Evolutionary conservation across 176 grass and related monocot genomes (phyloP).

Genomic region (Pontederia crassipes): DNA sequence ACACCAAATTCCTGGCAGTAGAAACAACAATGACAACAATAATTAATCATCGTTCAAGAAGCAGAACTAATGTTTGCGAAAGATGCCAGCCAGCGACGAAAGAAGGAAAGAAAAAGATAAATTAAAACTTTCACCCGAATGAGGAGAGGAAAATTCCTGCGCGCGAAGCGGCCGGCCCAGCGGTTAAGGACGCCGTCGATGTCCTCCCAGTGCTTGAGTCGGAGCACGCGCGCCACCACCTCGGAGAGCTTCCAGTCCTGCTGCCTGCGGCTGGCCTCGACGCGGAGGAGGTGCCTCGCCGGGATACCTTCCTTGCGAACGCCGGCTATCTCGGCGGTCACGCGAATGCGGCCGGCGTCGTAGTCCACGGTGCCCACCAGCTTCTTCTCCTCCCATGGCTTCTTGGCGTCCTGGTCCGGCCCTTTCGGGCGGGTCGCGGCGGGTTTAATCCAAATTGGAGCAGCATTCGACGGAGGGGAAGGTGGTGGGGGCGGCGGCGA

Average conservation of each 20-base stretch:
- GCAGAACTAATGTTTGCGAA: background rate
- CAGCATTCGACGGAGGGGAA: no score
- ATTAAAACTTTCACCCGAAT: conserved; percentile 34
- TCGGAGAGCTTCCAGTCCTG: conserved; percentile 77
- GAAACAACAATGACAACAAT: no score
- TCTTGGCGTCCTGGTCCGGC: background rate
- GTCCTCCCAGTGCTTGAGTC: conserved; percentile 42
- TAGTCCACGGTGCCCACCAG: conserved; percentile 58
- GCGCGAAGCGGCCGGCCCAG: conserved; percentile 61
- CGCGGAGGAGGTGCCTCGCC: conserved; percentile 38
- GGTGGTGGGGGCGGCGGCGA: no score
- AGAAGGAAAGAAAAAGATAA: background rate
- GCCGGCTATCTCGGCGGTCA: conserved; percentile 47
- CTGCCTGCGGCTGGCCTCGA: conserved; percentile 56
- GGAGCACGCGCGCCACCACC: conserved; percentile 42
- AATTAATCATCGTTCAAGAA: no score
- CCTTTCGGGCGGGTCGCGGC: background rate
- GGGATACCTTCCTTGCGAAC: conserved; percentile 47
- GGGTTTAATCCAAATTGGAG: conserved; percentile 10
- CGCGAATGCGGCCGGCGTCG: conserved; percentile 49
- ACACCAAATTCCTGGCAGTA: no score
- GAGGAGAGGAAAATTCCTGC: conserved; percentile 71
- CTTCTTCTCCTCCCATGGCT: conserved; percentile 55
- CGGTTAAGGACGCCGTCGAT: conserved; percentile 68
- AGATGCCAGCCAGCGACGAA: background rate